Base-by-base conservation (phyloP, 2,329 filamentous ascomycete species). In the Knufia fluminis region DNA sequence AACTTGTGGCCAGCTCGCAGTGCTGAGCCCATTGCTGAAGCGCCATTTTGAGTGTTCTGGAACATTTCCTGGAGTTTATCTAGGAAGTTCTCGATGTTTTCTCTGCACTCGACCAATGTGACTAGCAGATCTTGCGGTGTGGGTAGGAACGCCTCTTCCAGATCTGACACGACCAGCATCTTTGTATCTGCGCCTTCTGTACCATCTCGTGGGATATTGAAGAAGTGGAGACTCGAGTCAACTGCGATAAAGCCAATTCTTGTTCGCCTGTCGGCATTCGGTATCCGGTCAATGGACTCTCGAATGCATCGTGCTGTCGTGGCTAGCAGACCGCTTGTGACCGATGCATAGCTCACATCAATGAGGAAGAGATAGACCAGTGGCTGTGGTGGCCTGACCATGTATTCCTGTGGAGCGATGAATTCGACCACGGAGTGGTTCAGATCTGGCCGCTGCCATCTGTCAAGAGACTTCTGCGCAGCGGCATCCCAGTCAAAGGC, bases 341-440 rank as follows among this genome's bases (percentile, higher is more conserved):
- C 86, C 26, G 91, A 82, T 10, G 87, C 82, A 61, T 89, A 94
- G 74, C 88, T 95, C 55, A 96, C 90, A 61, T 96, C 91, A 62
- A 97, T 87, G 60, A 95, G 74, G 77, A 97, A 97, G 12, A 96
- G 78, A 65, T 97, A 97, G 33, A 96, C 91, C 33, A 97, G 75
- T 33, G 92, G 92, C 68, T 95, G 91, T 39, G 92, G 92, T 50
- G 92, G 90, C 53, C 92, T 85, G 31, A 98, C 92, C 92, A 98
- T 98, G 70, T 98, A 98, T 69, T 98, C 92, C 68, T 98, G 92
- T 1, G 92, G 92, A 10, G 92, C 92, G 58, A 98, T 86, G 64
- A 96, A 98, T 64, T 98, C 92, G 53, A 95, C 90, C 31, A 97
- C 89, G n/a, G 89, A 79, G 64, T 96, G 85, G 71, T 98, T 98